phyloP scores from a whole-genome alignment of 345 rosid species.

The Trapa incisa region DNA sequence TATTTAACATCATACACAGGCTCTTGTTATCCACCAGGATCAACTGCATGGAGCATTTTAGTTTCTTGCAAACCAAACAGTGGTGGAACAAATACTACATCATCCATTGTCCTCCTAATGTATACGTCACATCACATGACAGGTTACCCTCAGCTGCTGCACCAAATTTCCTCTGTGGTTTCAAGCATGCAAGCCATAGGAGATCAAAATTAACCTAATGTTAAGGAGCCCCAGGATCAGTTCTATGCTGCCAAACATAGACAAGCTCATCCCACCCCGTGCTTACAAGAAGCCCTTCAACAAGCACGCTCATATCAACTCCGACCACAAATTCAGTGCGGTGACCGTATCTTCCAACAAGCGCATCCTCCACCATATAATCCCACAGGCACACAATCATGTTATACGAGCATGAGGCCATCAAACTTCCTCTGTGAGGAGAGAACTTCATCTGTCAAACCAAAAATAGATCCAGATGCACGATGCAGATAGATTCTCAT shows the following conservation, averaged over 20 bases:
- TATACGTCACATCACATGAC: not conserved
- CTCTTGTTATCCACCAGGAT: not conserved
- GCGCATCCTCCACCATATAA: constrained; percentile 77
- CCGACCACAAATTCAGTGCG: constrained; percentile 84
- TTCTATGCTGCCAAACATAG: constrained; percentile 89
- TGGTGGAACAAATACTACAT: not conserved
- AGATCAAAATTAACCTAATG: not conserved
- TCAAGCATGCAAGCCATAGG: not conserved
- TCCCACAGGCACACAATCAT: constrained; percentile 90
- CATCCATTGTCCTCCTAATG: not conserved
- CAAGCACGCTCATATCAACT: constrained; percentile 86
- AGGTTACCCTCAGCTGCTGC: not conserved
- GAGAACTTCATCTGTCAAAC: constrained; percentile 49
- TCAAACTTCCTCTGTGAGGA: constrained; percentile 58
- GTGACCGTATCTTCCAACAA: constrained; percentile 73
- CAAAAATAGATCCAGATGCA: not conserved
- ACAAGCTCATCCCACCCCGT: constrained; percentile 95
- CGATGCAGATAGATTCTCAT: not conserved
- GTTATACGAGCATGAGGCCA: constrained; percentile 78
- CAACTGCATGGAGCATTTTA: not conserved
- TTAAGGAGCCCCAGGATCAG: constrained; percentile 69
- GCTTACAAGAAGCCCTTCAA: constrained; percentile 78
- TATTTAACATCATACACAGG: constrained; percentile 2
- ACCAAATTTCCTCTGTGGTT: not conserved
- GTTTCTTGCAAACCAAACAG: not conserved